A percentile compares a stretch with the other conserved stretches of the same genome.
These are phyloP conservation scores for Ilex asprella DNA, from an alignment of 257 asterid species.

Conservation along the genomic window DNA sequence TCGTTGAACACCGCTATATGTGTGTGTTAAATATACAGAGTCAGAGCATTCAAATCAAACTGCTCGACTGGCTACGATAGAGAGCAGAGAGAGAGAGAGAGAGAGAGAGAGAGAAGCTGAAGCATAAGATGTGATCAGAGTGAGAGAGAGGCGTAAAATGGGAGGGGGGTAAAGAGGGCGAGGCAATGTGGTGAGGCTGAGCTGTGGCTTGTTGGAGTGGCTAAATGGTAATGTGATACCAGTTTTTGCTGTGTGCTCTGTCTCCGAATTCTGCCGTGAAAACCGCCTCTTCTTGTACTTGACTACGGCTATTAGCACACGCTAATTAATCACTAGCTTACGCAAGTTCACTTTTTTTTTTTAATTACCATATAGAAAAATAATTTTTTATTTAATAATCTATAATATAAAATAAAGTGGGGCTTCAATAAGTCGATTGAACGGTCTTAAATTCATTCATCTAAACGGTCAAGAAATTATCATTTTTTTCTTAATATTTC, in stretches of 20 bases:
- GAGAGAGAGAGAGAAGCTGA: background rate
- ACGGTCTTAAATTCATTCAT: too few relatives aligned
- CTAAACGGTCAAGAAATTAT: too few relatives aligned
- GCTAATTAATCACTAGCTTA: too few relatives aligned
- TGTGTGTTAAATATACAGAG: background rate
- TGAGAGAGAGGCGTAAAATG: too few relatives aligned
- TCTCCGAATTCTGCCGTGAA: background rate
- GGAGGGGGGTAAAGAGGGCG: background rate
- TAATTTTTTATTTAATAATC: too few relatives aligned
- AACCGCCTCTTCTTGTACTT: background rate
- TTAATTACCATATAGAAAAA: too few relatives aligned
- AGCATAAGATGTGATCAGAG: background rate
- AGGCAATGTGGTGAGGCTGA: background rate
- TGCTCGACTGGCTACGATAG: background rate
- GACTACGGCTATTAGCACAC: too few relatives aligned
- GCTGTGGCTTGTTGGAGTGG: background rate
- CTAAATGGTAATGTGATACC: background rate
- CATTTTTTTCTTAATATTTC: too few relatives aligned
- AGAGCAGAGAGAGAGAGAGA: background rate
- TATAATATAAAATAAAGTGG: too few relatives aligned
- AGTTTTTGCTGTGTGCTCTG: background rate
- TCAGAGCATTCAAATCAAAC: constrained; percentile 1
- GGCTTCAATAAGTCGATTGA: too few relatives aligned
- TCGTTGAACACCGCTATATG: background rate
- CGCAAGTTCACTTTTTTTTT: too few relatives aligned